Evolutionary conservation across 208 protist genomes (phyloP).

Genomic region (Wallacemonas sp.): DNA sequence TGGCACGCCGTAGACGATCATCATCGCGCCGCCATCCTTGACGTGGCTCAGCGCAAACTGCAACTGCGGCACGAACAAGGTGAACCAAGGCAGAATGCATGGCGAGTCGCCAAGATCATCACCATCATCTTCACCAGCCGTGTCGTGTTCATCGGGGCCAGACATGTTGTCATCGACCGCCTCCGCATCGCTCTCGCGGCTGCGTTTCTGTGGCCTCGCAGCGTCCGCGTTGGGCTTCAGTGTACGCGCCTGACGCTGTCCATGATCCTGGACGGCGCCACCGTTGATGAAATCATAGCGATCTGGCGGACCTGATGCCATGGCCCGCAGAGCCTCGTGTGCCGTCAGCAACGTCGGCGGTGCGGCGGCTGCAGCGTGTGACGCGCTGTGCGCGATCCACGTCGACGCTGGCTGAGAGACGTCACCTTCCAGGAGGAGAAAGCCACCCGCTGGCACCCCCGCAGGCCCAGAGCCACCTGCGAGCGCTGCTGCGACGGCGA

Average conservation of each 20-base stretch:
- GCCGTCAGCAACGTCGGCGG: conserved; percentile 17
- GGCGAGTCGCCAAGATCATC: neutral
- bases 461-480: neutral
- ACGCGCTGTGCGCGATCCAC: no score
- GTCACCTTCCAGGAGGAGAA: conserved; percentile 36
- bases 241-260: conserved; percentile 43
- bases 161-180: neutral
- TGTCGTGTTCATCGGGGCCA: neutral
- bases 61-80: conserved; percentile 74
- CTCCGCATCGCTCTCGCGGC: neutral
- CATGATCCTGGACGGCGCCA: conserved; percentile 80
- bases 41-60: conserved; percentile 46
- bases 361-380: neutral
- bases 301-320: neutral
- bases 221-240: no score
- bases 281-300: conserved; percentile 76
- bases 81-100: conserved; percentile 78
- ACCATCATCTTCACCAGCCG: neutral
- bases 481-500: neutral
- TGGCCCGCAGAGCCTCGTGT: conserved; percentile 12
- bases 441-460: neutral
- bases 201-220: neutral
- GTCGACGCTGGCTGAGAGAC: conserved; percentile 23
- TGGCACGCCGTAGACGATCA: conserved; percentile 75
- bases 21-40: conserved; percentile 48